Evolutionary conservation across 768 basidiomycete genomes (phyloP).

Genomic region (Scleroderma bovista): DNA sequence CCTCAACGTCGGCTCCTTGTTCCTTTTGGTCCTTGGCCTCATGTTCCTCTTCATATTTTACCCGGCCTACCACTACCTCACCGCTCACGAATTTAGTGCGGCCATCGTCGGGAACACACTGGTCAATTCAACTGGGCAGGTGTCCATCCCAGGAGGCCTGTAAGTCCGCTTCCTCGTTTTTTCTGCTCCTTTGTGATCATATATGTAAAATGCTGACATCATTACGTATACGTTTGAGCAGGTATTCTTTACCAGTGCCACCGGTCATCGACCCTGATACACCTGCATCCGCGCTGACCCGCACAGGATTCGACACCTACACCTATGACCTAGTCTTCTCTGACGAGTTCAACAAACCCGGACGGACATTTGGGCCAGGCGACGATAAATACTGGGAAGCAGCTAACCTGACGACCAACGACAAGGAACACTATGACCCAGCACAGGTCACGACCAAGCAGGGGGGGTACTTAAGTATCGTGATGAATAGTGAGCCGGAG

Average conservation of each 20-base stretch:
- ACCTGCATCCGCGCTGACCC: slow-evolving; percentile 48
- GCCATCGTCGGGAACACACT: slow-evolving; percentile 58
- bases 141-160: slow-evolving; percentile 32
- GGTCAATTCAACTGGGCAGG: slow-evolving; percentile 67
- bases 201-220: too few species aligned
- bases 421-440: slow-evolving; percentile 77
- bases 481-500: slow-evolving; percentile 49
- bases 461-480: slow-evolving; percentile 59
- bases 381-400: slow-evolving; percentile 73
- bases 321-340: slow-evolving; percentile 63
- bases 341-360: slow-evolving; percentile 58
- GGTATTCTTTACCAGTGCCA: slow-evolving; percentile 33
- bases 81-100: slow-evolving; percentile 29
- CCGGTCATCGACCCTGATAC: slow-evolving; percentile 68
- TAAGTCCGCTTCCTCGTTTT: slow-evolving; percentile 28
- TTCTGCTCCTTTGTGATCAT: neutral
- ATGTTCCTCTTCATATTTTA: slow-evolving; percentile 77
- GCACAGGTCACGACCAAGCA: slow-evolving; percentile 57
- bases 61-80: slow-evolving; percentile 49
- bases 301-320: slow-evolving; percentile 69
- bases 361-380: slow-evolving; percentile 48
- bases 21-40: slow-evolving; percentile 55
- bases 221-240: too few species aligned
- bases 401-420: slow-evolving; percentile 54
- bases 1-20: slow-evolving; percentile 64